phyloP scores from a whole-genome alignment of 805 yeast species.

The Brettanomyces anomalus region DNA sequence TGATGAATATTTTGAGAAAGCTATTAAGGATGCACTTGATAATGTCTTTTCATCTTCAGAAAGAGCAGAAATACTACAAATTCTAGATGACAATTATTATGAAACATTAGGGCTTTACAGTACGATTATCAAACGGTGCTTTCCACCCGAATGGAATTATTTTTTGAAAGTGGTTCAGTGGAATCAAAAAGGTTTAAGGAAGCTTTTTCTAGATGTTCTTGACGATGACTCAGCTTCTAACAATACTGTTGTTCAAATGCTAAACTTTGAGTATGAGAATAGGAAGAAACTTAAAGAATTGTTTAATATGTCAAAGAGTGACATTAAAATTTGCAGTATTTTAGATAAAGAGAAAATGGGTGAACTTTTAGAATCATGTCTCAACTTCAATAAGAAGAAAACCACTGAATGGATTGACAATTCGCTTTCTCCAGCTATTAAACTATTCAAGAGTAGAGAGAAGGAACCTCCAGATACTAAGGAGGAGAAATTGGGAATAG shows the following conservation, averaged over 20 bases:
- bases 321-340: slow-evolving; percentile 42
- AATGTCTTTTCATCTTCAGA: slow-evolving; percentile 46
- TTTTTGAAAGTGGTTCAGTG: slow-evolving; percentile 50
- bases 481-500: slow-evolving; percentile 20
- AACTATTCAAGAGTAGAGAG: slow-evolving; percentile 53
- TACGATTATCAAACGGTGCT: slow-evolving; percentile 44
- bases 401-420: slow-evolving; percentile 81
- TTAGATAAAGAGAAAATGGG: slow-evolving; percentile 55
- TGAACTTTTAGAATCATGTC: slow-evolving; percentile 66
- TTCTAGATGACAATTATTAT: slow-evolving; percentile 69
- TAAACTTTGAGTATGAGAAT: slow-evolving; percentile 70
- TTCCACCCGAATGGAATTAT: slow-evolving; percentile 72
- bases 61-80: slow-evolving; percentile 44
- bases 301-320: slow-evolving; percentile 39
- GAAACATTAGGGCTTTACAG: slow-evolving; percentile 66
- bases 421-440: slow-evolving; percentile 24
- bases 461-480: slow-evolving; percentile 48
- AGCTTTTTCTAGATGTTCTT: slow-evolving; percentile 54
- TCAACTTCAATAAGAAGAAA: slow-evolving; percentile 59
- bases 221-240: slow-evolving; percentile 52
- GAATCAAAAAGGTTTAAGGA: slow-evolving; percentile 60
- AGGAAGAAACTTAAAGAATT: slow-evolving; percentile 40
- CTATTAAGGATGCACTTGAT: slow-evolving; percentile 58
- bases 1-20: slow-evolving; percentile 44
- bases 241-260: slow-evolving; percentile 56